Evolutionary conservation across 306 rosid species (phyloP).

Genomic region (Prunus dulcis): DNA sequence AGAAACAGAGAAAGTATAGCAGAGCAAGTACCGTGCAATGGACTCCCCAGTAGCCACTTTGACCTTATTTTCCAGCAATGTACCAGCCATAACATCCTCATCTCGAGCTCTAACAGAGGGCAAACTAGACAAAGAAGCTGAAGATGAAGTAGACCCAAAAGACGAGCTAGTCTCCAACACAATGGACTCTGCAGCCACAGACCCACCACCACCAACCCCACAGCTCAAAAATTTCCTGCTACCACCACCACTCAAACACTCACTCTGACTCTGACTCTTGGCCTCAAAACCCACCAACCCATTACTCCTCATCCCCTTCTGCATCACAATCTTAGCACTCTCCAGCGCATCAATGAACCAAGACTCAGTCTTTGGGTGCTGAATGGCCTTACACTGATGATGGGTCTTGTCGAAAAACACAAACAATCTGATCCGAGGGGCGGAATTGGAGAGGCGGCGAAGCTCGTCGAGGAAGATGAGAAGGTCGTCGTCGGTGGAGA

Average conservation of each 20-base stretch:
- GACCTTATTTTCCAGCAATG: constrained; percentile 19
- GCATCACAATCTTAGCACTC: constrained; percentile 38
- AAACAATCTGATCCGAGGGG: constrained; percentile 50
- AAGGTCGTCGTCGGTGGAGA: constrained; percentile 44
- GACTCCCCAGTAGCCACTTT: constrained; percentile 22
- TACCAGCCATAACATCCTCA: constrained; percentile 26
- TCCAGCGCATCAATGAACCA: constrained; percentile 63
- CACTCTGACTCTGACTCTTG: constrained; percentile 5
- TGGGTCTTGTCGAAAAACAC: constrained; percentile 22
- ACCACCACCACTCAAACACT: not conserved
- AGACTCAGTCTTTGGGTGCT: constrained; percentile 54
- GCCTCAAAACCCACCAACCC: constrained; percentile 28
- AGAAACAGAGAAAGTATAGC: not conserved
- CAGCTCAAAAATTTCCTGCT: not conserved
- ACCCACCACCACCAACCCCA: constrained; percentile 3
- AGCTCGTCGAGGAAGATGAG: constrained; percentile 5
- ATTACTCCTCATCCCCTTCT: constrained; percentile 27
- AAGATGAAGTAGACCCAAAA: constrained; percentile 51
- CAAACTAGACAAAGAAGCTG: constrained; percentile 45
- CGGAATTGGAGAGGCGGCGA: constrained; percentile 20
- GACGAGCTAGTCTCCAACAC: constrained; percentile 46
- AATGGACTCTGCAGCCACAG: constrained; percentile 36
- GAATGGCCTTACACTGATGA: not conserved
- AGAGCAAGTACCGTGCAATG: constrained; percentile 30
- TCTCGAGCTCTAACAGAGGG: constrained; percentile 25